Conservation (phyloP, 2,329 filamentous ascomycete genomes). For the Fusarium penzigii region DNA sequence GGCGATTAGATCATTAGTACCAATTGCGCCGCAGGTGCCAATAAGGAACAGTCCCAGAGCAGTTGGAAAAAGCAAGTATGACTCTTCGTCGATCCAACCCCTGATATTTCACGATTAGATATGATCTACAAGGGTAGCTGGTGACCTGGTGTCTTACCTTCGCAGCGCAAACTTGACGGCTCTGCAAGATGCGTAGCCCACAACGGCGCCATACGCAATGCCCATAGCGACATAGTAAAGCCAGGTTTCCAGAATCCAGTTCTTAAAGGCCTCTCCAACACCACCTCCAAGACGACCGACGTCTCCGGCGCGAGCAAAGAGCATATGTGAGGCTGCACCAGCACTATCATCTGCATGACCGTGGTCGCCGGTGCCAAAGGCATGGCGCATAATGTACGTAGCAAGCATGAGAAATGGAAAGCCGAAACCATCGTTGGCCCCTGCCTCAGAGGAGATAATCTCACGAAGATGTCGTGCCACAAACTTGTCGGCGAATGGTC, state of each 20-base stretch:
- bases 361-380: conserved; percentile 36
- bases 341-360: background rate
- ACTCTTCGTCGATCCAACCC: conserved; percentile 57
- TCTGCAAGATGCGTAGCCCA: conserved; percentile 50
- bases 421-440: conserved; percentile 63
- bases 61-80: conserved; percentile 53
- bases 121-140: background rate
- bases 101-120: conserved; percentile 25
- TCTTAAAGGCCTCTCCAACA: conserved; percentile 50
- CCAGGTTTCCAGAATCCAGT: conserved; percentile 62
- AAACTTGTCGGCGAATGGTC: conserved; percentile 61
- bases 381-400: conserved; percentile 57
- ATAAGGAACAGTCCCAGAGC: conserved; percentile 58
- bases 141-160: conserved; percentile 18
- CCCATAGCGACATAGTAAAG: conserved; percentile 59
- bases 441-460: conserved; percentile 63
- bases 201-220: conserved; percentile 51
- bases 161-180: conserved; percentile 45
- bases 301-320: conserved; percentile 31
- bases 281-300: conserved; percentile 55
- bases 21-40: conserved; percentile 57
- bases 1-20: conserved; percentile 60
- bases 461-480: conserved; percentile 58
- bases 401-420: conserved; percentile 64
- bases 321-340: background rate